Evolutionary conservation across 1,139 yeast genomes (phyloP), one percentile per base, ranked within the genome.

Genomic region (Sugiyamaella japonica): DNA sequence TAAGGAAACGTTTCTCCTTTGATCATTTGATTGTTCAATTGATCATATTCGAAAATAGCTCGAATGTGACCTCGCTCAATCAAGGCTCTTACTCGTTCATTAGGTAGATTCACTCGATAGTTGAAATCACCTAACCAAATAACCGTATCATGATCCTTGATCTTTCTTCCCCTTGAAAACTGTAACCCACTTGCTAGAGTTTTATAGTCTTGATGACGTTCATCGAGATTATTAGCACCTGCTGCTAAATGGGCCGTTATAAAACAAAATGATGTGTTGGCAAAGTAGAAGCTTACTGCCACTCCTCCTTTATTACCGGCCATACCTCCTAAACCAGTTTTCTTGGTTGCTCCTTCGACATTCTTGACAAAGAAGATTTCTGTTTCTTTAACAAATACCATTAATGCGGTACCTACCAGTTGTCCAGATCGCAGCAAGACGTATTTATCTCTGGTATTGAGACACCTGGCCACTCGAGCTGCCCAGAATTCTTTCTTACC

Each of bases 61-160:
- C 69, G 66, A 49, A 70, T 75, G 52, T 81, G 80, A 1, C 78
- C 75, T 3, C 69, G 66, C 10, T 72, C 73, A 29, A 91, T 78
- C 55, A 83, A 69, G 6, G 73, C 68, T 55, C 96, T 75, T 10
- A 89, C 96, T 25, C 82, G 81, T 6, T 87, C 96, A 67, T 88
- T 89, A 0, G 88, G 80, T 62, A 90, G 71, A 29, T 82, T 76
- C 36, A 95, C 83, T 63, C 99, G 77, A 71, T 87, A 95, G 69
- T 95, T 95, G 70, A 95, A 86, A 70, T 95, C 99, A 3, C 99
- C 99, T 70, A 91, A 79, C 99, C 99, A 93, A 8, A 95, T 77
- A 3, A 90, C 80, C 38, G 85, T 82, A 67, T 93, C 97, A 68
- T 89, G 97, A 64, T 89, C 96, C 59, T 79, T 79, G 34, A 91